A percentile compares a stretch with the other conserved stretches of the same genome.
These are phyloP conservation scores for Angomonas ambiguus DNA, from an alignment of 208 protist genomes.

Conservation along the genomic window DNA sequence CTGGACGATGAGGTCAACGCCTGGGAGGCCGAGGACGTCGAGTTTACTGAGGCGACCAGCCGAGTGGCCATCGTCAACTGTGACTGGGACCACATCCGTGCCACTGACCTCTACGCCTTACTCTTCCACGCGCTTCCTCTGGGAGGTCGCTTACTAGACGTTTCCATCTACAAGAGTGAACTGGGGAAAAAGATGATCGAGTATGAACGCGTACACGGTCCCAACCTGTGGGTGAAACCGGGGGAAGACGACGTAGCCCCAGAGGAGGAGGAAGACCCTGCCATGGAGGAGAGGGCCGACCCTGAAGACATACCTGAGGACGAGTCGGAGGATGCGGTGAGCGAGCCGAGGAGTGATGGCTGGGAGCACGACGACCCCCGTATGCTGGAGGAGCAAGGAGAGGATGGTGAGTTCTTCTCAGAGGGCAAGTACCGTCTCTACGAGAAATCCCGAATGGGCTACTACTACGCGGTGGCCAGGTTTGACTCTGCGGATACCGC, in stretches of 20 bases:
- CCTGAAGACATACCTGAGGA: slow-evolving; percentile 27
- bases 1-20: slow-evolving; percentile 62
- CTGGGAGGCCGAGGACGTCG: slow-evolving; percentile 70
- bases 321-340: slow-evolving; percentile 41
- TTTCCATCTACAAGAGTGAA: slow-evolving; percentile 94
- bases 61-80: slow-evolving; percentile 95
- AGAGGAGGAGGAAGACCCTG: slow-evolving; percentile 9
- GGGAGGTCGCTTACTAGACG: slow-evolving; percentile 83
- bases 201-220: slow-evolving; percentile 72
- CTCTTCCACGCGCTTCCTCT: slow-evolving; percentile 94
- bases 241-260: slow-evolving; percentile 26
- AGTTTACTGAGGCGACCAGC: slow-evolving; percentile 63
- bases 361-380: slow-evolving; percentile 73
- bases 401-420: slow-evolving; percentile 88
- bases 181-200: slow-evolving; percentile 93
- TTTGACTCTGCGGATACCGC: slow-evolving; percentile 93
- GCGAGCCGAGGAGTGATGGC: slow-evolving; percentile 41
- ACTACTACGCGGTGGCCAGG: slow-evolving; percentile 97
- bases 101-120: slow-evolving; percentile 94
- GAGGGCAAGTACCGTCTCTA: slow-evolving; percentile 90
- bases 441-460: slow-evolving; percentile 92
- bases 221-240: slow-evolving; percentile 76
- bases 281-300: slow-evolving; percentile 37
- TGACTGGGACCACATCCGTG: slow-evolving; percentile 94
- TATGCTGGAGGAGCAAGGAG: slow-evolving; percentile 74